Base-by-base conservation (phyloP, 495 filamentous ascomycete species). In the Lasiosphaeria miniovina region DNA sequence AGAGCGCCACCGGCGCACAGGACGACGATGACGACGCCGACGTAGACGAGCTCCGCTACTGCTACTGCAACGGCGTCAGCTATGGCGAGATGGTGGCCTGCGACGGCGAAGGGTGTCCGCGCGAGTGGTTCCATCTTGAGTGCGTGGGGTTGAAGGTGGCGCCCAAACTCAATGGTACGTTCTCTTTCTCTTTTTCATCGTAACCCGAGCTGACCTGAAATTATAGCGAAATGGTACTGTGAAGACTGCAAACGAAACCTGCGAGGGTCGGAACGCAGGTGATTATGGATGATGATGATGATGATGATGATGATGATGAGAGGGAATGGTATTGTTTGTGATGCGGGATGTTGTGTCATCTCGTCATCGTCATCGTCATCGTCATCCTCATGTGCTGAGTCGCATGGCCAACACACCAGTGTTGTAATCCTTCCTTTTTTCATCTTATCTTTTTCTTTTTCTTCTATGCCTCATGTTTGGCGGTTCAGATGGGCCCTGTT, bases 81-180 rank as follows among this genome's bases (percentile, higher is more conserved):
- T 98, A 96, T 68, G 94, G 94, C 24, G 90, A 96, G 75, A 98
- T 98, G 94, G 90, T 98, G 14, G 94, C 88, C n/a, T 98, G 94
- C 64, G 94, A 98, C 68, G 90, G 88, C 49, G 89, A 93, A 53
- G 82, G 81, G 33, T 98, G 94, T 75, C 82, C 86, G 61, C 82
- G 85, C 61, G 93, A 98, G 75, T 98, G 94, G 94, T 98, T 98
- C 77, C 94, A 98, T 80, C 71, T 98, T 46, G 87, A 86, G 43
- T 98, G 94, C 72, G 92, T 96, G 15, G 93, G 91, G 55, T 69
- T 98, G 71, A 90, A 85, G 54, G 90, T 89, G 65, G 89, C 93
- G 51, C 94, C 94, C 34, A 89, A 82, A 49, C 84, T 85, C 61
- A 95, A 91, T 78, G 83, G 90, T 93, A 75, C 80, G 89, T 85